These are phyloP conservation scores for Haberlea rhodopensis DNA, from an alignment of 257 asterid species.

Conservation along the genomic window DNA sequence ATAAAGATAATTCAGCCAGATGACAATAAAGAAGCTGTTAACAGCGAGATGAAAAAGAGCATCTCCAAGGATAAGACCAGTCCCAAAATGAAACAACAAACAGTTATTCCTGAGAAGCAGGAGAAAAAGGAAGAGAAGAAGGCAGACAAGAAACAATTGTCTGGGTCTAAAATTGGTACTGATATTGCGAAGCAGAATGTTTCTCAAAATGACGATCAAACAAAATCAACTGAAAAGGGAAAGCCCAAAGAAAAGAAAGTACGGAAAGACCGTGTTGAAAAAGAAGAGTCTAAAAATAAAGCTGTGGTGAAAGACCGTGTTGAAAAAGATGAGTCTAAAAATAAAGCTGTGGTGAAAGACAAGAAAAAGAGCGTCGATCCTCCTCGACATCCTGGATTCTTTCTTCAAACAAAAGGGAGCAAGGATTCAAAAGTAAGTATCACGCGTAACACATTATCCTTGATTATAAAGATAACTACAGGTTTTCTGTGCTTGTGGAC, in stretches of 20 bases:
- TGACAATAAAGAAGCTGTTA: slow-evolving; percentile 36
- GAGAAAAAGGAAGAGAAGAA: slow-evolving; percentile 43
- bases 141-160: slow-evolving; percentile 29
- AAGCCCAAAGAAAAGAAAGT: slow-evolving; percentile 46
- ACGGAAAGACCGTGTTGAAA: slow-evolving; percentile 35
- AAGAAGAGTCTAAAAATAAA: slow-evolving; percentile 43
- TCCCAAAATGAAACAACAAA: slow-evolving; percentile 30
- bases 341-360: slow-evolving; percentile 50
- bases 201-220: slow-evolving; percentile 35
- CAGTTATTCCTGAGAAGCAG: slow-evolving; percentile 27
- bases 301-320: slow-evolving; percentile 33
- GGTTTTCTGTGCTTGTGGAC: slow-evolving; percentile 8
- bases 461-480: background rate
- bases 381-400: slow-evolving; percentile 87
- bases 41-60: slow-evolving; percentile 22
- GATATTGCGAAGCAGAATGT: slow-evolving; percentile 32
- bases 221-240: slow-evolving; percentile 42
- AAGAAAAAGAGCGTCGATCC: slow-evolving; percentile 61
- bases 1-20: slow-evolving; percentile 33
- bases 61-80: slow-evolving; percentile 29
- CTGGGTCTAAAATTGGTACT: slow-evolving; percentile 43
- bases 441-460: background rate
- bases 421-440: slow-evolving; percentile 70
- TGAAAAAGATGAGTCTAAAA: slow-evolving; percentile 41
- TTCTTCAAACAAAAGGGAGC: slow-evolving; percentile 72